Conservation (phyloP, 257 asterid genomes). For the Salvia miltiorrhiza region DNA sequence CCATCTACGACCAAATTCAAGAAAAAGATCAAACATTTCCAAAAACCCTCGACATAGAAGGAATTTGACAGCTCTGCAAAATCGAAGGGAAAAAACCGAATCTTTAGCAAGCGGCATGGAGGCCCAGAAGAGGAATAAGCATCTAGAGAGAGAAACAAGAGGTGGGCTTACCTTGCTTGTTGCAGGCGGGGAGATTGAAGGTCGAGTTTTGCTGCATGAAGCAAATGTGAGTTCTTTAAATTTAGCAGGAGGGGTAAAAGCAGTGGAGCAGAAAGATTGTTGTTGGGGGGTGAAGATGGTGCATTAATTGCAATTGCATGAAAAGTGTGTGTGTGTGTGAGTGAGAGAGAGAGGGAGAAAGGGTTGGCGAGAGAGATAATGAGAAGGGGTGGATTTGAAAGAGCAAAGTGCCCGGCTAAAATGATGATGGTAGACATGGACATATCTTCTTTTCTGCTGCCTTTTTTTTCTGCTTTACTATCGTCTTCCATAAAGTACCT, state of each 20-base stretch:
- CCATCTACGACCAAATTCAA: conserved; percentile 3
- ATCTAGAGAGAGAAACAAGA: no score
- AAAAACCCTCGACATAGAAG: conserved; percentile 4
- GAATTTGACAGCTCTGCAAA: neutral
- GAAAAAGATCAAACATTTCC: neutral
- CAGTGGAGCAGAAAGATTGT: conserved; percentile 35
- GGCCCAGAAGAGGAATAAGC: no score
- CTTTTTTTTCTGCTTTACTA: conserved; percentile 15
- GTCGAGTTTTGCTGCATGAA: no score
- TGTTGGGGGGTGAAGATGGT: conserved; percentile 35
- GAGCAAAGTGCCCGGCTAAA: conserved; percentile 30
- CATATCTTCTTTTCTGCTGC: conserved; percentile 19
- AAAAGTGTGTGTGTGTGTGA: conserved; percentile 29
- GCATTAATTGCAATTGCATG: conserved; percentile 69
- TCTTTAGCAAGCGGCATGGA: no score
- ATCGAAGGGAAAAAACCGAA: conserved; percentile 14
- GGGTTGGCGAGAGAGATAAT: neutral
- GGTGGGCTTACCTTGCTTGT: no score
- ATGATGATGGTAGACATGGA: conserved; percentile 44
- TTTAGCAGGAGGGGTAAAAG: conserved; percentile 20
- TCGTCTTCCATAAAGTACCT: neutral
- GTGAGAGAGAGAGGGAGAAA: neutral
- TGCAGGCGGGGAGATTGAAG: no score
- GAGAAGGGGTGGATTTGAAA: conserved; percentile 18
- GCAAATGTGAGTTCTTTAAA: conserved; percentile 17